Evolutionary conservation across 805 yeast species (phyloP), one percentile per base, ranked within the genome.

Genomic region (Lipomyces chichibuensis): DNA sequence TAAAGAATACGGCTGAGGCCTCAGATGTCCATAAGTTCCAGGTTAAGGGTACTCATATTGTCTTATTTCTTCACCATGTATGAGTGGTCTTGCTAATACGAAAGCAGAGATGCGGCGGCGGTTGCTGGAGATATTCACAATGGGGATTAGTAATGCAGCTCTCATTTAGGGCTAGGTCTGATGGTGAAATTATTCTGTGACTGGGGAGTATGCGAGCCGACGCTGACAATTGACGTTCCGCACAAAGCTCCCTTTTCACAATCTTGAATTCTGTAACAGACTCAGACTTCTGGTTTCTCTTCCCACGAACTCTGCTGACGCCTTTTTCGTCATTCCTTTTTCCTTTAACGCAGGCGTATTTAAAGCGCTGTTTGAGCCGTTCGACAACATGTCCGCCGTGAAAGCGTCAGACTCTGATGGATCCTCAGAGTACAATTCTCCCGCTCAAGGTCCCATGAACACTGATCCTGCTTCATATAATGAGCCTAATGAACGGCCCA

Each of bases 401-500:
- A 43, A 8, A 43, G 49, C 49, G 49, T 43, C 49, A 7, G 49
- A 43, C 49, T 43, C 49, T 8, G 49, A 43, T 3, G 49, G 20
- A 43, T 43, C 23, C 9, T 43, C 49, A 1, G 49, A 43, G 49
- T 7, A n/a, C 49, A 43, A 43, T 43, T 43, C 49, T 17, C 49
- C 49, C 7, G 6, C 20, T 43, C 20, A 43, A 3, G 20, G 6
- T 43, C 25, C 20, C 20, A n/a, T 43, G 49, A 43, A 43, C 49
- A 17, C 49, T 43, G 49, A n/a, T 43, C 23, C 23, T 7, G 11
- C 49, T 17, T 17, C 23, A 29, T 14, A 56, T 49, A 14, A n/a
- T n/a, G 43, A 56, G 58, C 33, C 43, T 17, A 53, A 27, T 25
- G 29, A 57, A 29, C 20, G 62, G 25, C 32, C 60, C 20, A 25